Percentiles rank a stretch among this genome's conserved stretches.
Conservation (phyloP, 2,329 filamentous ascomycete species). For the Pseudocercospora eumusae region DNA sequence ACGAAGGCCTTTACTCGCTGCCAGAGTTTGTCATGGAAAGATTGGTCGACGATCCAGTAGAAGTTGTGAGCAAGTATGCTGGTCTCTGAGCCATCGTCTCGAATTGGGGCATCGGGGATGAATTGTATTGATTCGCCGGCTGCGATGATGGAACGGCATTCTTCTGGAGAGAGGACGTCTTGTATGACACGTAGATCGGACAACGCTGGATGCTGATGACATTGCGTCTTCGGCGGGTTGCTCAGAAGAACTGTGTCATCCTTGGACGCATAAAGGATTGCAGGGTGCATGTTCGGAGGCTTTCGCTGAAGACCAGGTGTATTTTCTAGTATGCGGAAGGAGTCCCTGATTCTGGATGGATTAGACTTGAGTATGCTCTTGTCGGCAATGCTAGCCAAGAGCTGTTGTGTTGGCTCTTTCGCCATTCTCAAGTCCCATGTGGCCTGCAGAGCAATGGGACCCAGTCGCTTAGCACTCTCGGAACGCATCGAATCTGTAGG, state of each 20-base stretch:
- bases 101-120: conserved; percentile 66
- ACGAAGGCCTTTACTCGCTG: conserved; percentile 60
- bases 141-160: conserved; percentile 67
- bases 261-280: conserved; percentile 63
- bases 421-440: conserved; percentile 61
- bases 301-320: conserved; percentile 63
- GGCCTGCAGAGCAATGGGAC: conserved; percentile 60
- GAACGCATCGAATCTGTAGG: conserved; percentile 53
- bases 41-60: conserved; percentile 68
- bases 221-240: conserved; percentile 51
- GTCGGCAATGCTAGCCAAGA: conserved; percentile 62
- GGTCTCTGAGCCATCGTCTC: conserved; percentile 62
- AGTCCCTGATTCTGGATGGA: conserved; percentile 42
- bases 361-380: conserved; percentile 54
- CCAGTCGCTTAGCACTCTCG: conserved; percentile 19
- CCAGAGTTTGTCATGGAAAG: conserved; percentile 66
- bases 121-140: conserved; percentile 67
- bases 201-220: conserved; percentile 63
- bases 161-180: conserved; percentile 60
- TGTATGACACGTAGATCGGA: conserved; percentile 62
- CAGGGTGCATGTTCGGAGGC: conserved; percentile 67
- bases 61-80: conserved; percentile 72
- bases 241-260: conserved; percentile 58
- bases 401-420: conserved; percentile 44
- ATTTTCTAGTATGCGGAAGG: conserved; percentile 62